Evolutionary conservation across 805 yeast species (phyloP).

Genomic region (Pichia eremophila): DNA sequence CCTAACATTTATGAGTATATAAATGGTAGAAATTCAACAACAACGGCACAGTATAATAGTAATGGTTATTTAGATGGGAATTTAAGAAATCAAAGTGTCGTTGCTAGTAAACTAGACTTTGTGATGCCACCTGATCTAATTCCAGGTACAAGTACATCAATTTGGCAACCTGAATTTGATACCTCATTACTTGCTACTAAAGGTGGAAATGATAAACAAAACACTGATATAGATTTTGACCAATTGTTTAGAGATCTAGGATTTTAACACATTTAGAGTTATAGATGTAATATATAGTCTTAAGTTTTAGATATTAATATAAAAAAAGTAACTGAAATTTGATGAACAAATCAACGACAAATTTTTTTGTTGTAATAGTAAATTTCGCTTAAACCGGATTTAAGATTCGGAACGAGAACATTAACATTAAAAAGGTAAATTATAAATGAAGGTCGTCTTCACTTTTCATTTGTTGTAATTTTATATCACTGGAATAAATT

Average conservation of each 20-base stretch:
- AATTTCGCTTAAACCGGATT: not conserved
- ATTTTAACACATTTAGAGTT: not conserved
- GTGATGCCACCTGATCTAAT: constrained; percentile 3
- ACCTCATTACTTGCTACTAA: not conserved
- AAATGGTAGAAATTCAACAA: no score
- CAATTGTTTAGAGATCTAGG: not conserved
- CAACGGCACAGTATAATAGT: no score
- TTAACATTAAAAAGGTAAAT: not conserved
- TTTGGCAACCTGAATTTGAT: constrained; percentile 7
- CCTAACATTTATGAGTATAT: no score
- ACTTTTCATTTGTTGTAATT: not conserved
- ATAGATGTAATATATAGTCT: no score
- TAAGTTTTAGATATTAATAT: no score
- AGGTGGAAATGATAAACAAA: not conserved
- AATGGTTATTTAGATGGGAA: not conserved
- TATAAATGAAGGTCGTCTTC: not conserved
- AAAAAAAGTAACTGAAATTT: no score
- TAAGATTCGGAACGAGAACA: not conserved
- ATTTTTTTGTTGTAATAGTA: not conserved
- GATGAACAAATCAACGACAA: no score
- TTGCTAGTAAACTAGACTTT: constrained; percentile 1
- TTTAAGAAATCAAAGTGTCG: not conserved
- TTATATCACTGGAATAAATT: no score
- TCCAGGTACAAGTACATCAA: not conserved
- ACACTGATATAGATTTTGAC: not conserved